phyloP scores from a whole-genome alignment of 306 rosid genomes.

The Trifolium pratense region DNA sequence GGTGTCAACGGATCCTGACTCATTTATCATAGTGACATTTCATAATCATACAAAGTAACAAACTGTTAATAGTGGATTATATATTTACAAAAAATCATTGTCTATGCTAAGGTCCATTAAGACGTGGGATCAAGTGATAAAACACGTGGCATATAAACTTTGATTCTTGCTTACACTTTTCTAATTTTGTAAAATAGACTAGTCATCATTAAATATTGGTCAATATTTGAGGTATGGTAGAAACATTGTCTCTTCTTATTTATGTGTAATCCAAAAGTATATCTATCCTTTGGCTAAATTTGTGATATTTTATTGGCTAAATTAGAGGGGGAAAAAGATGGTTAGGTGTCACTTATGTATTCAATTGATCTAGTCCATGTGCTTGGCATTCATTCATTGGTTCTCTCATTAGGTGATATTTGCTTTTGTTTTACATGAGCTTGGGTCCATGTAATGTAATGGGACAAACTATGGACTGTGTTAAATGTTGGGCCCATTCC shows the following conservation, averaged over 20 bases:
- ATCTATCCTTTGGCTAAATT: constrained; percentile 19
- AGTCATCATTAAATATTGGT: constrained; percentile 27
- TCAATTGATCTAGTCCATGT: constrained; percentile 5
- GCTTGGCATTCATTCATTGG: constrained; percentile 9
- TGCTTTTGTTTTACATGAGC: constrained; percentile 7
- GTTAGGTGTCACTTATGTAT: constrained; percentile 28
- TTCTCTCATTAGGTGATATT: background rate
- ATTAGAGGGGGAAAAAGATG: background rate
- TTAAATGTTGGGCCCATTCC: background rate
- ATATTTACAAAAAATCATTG: constrained; percentile 33
- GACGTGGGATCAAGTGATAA: constrained; percentile 38
- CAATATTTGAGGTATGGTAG: constrained; percentile 38
- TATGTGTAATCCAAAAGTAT: constrained; percentile 30
- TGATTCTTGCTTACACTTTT: constrained; percentile 25
- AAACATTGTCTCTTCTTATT: constrained; percentile 18
- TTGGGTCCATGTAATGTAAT: constrained; percentile 1
- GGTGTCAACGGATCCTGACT: too few species aligned
- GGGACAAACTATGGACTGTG: background rate
- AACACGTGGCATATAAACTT: constrained; percentile 45
- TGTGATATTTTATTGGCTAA: constrained; percentile 41
- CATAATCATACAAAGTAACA: constrained; percentile 24
- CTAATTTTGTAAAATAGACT: background rate
- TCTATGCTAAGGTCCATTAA: constrained; percentile 42
- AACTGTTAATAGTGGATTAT: constrained; percentile 25
- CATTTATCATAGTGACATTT: constrained; percentile 40